A percentile compares a stretch with the other conserved stretches of the same genome.
Conservation (phyloP, 2,329 filamentous ascomycete species). For the Colletotrichum musicola region DNA sequence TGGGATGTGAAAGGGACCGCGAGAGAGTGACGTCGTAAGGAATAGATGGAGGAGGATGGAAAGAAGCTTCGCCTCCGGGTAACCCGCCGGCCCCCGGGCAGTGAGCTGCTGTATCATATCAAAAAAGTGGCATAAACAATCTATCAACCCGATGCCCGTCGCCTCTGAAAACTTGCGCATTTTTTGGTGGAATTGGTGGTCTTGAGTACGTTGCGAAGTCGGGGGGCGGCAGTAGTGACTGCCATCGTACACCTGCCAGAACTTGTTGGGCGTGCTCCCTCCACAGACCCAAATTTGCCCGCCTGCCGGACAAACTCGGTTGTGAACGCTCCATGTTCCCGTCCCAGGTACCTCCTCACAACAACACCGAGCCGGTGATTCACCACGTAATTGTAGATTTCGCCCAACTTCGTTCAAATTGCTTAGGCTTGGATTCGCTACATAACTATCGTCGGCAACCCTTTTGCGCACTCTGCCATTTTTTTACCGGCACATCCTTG, state of each 20-base stretch:
- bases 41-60: conserved; percentile 26
- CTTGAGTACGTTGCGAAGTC: conserved; percentile 24
- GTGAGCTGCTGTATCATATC: conserved; percentile 38
- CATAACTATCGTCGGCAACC: too few relatives aligned
- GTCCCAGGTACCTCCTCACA: conserved; percentile 15
- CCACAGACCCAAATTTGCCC: conserved; percentile 39
- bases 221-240: conserved; percentile 11
- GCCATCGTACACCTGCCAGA: conserved; percentile 22
- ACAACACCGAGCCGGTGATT: conserved; percentile 17
- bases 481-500: conserved; percentile 29
- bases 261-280: conserved; percentile 33
- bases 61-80: conserved; percentile 22
- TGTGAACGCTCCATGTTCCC: conserved; percentile 34
- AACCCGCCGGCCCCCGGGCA: conserved; percentile 32
- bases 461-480: background rate
- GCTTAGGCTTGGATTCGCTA: background rate
- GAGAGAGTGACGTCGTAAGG: conserved; percentile 14
- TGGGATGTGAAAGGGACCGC: conserved; percentile 2
- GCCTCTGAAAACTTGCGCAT: background rate
- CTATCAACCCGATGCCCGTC: conserved; percentile 34
- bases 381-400: background rate
- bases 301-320: conserved; percentile 38
- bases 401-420: background rate
- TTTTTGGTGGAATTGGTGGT: background rate
- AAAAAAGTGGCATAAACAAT: conserved; percentile 36